Conservation (phyloP, 306 rosid species). For the Alnus glutinosa region DNA sequence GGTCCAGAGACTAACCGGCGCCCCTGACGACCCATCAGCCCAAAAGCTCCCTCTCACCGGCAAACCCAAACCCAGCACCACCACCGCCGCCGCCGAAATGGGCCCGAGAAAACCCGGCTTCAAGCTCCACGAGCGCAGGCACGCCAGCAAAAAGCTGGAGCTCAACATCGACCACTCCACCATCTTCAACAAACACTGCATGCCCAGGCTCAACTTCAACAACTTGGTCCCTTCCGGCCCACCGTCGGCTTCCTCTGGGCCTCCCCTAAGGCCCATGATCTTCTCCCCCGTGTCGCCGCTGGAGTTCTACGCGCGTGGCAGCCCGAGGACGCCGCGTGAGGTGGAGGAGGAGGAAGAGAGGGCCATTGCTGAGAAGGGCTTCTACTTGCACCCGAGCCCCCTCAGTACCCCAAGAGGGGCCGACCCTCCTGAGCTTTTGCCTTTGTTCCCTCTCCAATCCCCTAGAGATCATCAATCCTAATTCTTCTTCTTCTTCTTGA, state of each 20-base stretch:
- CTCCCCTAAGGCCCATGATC: slow-evolving; percentile 26
- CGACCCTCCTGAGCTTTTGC: slow-evolving; percentile 68
- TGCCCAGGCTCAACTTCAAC: slow-evolving; percentile 16
- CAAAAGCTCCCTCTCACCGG: slow-evolving; percentile 63
- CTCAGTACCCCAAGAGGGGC: slow-evolving; percentile 50
- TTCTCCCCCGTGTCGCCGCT: slow-evolving; percentile 81
- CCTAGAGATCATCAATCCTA: slow-evolving; percentile 35
- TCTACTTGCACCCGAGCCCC: slow-evolving; percentile 73
- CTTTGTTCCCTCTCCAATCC: slow-evolving; percentile 81
- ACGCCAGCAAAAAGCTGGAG: slow-evolving; percentile 60
- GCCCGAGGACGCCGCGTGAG: slow-evolving; percentile 50
- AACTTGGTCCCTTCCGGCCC: slow-evolving; percentile 9
- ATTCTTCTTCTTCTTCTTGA: slow-evolving; percentile 28
- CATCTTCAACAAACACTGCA: neutral
- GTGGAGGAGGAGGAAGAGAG: slow-evolving; percentile 48
- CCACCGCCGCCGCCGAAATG: slow-evolving; percentile 21
- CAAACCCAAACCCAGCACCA: slow-evolving; percentile 35
- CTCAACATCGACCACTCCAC: slow-evolving; percentile 42
- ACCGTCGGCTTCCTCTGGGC: slow-evolving; percentile 17
- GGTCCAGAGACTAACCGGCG: slow-evolving; percentile 88
- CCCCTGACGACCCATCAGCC: slow-evolving; percentile 59
- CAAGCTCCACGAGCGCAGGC: slow-evolving; percentile 89
- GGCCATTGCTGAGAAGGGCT: slow-evolving; percentile 69
- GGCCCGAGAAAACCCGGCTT: slow-evolving; percentile 56
- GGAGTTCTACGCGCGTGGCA: slow-evolving; percentile 64